Conservation (phyloP, 768 basidiomycete species). For the Cystobasidium onofrii region DNA sequence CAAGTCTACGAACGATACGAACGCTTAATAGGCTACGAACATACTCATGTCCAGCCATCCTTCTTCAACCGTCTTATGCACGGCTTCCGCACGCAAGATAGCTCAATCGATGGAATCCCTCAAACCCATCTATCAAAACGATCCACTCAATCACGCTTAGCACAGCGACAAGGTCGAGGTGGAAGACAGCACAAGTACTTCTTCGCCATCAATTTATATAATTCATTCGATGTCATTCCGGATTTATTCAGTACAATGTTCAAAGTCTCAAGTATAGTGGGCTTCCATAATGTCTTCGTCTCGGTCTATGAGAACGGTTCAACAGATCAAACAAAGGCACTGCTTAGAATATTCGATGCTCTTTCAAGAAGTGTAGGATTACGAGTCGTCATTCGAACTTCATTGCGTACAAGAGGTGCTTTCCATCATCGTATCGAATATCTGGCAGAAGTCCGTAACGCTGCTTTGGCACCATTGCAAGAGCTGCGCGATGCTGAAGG, state of each 20-base stretch:
- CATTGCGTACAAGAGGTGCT: conserved; percentile 80
- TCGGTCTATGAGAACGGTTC: conserved; percentile 99
- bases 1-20: conserved; percentile 81
- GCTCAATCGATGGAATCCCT: conserved; percentile 42
- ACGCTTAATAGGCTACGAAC: conserved; percentile 63
- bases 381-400: conserved; percentile 85
- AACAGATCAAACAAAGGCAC: conserved; percentile 95
- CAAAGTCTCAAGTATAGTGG: conserved; percentile 78
- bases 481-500: conserved; percentile 83
- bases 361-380: conserved; percentile 81
- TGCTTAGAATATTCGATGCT: conserved; percentile 88
- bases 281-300: conserved; percentile 95
- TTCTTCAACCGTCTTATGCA: conserved; percentile 48
- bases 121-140: conserved; percentile 38
- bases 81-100: conserved; percentile 46
- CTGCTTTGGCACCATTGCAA: conserved; percentile 88
- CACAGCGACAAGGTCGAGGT: conserved; percentile 44
- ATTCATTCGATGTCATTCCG: conserved; percentile 97
- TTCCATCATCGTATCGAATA: conserved; percentile 99
- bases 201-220: conserved; percentile 98
- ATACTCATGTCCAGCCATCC: conserved; percentile 22
- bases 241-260: conserved; percentile 96
- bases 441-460: conserved; percentile 98
- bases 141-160: conserved; percentile 43
- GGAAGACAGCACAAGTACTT: conserved; percentile 79